phyloP scores from a whole-genome alignment of 148 eudicot species.

The Simmondsia chinensis region DNA sequence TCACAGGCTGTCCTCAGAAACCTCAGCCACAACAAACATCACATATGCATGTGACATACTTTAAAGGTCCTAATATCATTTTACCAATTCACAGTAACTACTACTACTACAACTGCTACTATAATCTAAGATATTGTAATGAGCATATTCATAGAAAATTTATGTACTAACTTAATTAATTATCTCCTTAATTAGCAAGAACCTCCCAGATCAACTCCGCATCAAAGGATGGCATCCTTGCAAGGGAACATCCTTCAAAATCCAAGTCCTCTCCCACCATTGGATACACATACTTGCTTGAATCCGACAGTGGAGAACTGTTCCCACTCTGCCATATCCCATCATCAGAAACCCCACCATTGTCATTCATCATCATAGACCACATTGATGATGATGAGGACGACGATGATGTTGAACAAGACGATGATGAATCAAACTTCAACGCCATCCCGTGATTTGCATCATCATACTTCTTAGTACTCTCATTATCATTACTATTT shows the following conservation, averaged over 20 bases:
- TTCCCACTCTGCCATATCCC: slow-evolving; percentile 28
- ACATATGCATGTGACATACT: slow-evolving; percentile 3
- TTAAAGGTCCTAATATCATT: too few species aligned
- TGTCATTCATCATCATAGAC: slow-evolving; percentile 12
- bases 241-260: slow-evolving; percentile 45
- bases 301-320: slow-evolving; percentile 30
- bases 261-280: slow-evolving; percentile 20
- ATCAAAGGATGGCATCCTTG: slow-evolving; percentile 72
- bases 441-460: too few species aligned
- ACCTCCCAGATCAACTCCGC: slow-evolving; percentile 90
- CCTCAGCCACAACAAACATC: too few species aligned
- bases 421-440: too few species aligned
- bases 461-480: slow-evolving; percentile 10
- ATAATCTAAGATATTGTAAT: too few species aligned
- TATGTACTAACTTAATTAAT: too few species aligned
- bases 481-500: slow-evolving; percentile 4
- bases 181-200: slow-evolving; percentile 39
- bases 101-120: too few species aligned
- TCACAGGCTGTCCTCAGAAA: too few species aligned
- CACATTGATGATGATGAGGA: slow-evolving; percentile 15
- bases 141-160: too few species aligned
- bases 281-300: slow-evolving; percentile 22
- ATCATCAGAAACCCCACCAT: slow-evolving; percentile 40
- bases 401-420: slow-evolving; percentile 25
- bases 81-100: not conserved